phyloP scores from a whole-genome alignment of 768 basidiomycete species.

The Lactifluus subvellereus region DNA sequence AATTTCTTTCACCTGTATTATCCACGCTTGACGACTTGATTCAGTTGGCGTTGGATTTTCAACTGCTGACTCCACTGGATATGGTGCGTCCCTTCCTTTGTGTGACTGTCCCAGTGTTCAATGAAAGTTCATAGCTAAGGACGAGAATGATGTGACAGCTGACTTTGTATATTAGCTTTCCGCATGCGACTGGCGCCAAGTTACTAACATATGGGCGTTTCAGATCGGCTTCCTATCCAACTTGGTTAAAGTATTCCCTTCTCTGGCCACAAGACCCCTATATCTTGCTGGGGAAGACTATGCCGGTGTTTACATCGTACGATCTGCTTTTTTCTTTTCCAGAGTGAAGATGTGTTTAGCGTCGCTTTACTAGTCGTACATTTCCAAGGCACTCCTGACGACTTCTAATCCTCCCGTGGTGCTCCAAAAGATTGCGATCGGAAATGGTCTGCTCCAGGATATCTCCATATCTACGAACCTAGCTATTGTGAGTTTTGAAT shows the following conservation, averaged over 20 bases:
- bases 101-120: background rate
- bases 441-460: constrained; percentile 57
- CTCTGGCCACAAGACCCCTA: constrained; percentile 58
- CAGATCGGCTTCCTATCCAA: constrained; percentile 70
- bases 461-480: constrained; percentile 45
- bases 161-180: constrained; percentile 14
- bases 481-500: constrained; percentile 37
- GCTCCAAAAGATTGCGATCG: constrained; percentile 62
- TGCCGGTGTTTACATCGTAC: constrained; percentile 64
- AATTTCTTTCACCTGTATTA: background rate
- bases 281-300: constrained; percentile 71
- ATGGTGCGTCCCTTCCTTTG: constrained; percentile 36
- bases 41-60: constrained; percentile 55
- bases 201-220: background rate
- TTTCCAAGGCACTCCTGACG: constrained; percentile 64
- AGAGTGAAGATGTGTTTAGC: background rate
- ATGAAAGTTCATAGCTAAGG: constrained; percentile 34
- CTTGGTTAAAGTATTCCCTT: constrained; percentile 69
- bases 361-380: constrained; percentile 51
- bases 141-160: constrained; percentile 18
- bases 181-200: background rate
- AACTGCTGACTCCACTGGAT: constrained; percentile 57
- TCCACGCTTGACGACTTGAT: background rate
- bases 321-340: constrained; percentile 21
- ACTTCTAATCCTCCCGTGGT: constrained; percentile 60